These are phyloP conservation scores for Pyrus communis DNA, from an alignment of 306 rosid species.

Conservation along the genomic window DNA sequence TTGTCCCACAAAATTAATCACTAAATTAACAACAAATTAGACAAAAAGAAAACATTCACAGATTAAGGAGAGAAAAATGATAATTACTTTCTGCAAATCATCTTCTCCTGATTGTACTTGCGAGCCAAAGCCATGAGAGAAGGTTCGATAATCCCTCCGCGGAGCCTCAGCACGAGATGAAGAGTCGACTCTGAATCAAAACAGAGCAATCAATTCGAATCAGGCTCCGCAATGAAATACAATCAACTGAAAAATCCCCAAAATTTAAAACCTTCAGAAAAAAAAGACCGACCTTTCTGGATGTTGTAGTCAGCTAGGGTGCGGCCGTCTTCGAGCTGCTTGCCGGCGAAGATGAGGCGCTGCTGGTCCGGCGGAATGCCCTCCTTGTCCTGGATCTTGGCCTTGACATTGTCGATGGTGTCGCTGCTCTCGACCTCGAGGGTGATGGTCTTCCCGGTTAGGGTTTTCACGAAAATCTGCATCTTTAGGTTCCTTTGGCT, in stretches of 20 bases:
- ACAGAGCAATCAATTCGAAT: background rate
- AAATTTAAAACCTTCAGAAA: background rate
- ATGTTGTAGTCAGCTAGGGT: conserved; percentile 76
- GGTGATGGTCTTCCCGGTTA: conserved; percentile 78
- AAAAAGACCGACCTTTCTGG: conserved; percentile 38
- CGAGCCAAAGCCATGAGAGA: too few species aligned
- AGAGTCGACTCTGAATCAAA: conserved; percentile 53
- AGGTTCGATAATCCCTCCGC: conserved; percentile 54
- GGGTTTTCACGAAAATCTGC: conserved; percentile 88
- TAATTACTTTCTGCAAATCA: background rate
- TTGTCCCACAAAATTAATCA: conserved; percentile 19
- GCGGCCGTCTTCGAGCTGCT: conserved; percentile 79
- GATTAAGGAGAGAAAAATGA: background rate
- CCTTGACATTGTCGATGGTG: conserved; percentile 81
- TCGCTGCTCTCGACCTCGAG: conserved; percentile 88
- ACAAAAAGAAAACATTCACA: too few species aligned
- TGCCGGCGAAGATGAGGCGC: conserved; percentile 74
- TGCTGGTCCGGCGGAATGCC: conserved; percentile 92
- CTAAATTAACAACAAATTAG: too few species aligned
- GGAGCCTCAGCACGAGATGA: conserved; percentile 77
- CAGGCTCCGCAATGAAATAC: background rate
- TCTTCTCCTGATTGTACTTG: too few species aligned
- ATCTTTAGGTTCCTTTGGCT: background rate
- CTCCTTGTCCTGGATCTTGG: conserved; percentile 90
- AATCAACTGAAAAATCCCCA: background rate